A percentile compares a stretch with the other conserved stretches of the same genome.
Evolutionary conservation across 495 filamentous ascomycete genomes (phyloP).

Genomic region (Talaromyces stipitatus): DNA sequence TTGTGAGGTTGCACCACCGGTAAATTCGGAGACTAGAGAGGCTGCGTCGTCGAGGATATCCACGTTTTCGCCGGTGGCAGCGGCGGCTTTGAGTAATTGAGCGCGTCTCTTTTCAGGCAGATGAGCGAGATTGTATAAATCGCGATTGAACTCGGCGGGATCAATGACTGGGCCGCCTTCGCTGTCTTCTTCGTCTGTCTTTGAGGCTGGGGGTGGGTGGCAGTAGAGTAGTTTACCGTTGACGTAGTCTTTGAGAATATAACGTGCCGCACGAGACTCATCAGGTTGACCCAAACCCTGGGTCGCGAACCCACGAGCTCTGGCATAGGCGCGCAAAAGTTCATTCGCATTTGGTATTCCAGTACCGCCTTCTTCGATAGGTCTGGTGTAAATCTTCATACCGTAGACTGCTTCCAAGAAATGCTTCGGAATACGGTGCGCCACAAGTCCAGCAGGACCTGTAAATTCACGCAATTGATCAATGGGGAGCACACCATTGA

Average conservation of each 20-base stretch:
- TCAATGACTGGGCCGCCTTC: conserved; percentile 55
- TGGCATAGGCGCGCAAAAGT: conserved; percentile 77
- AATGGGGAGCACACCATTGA: conserved; percentile 91
- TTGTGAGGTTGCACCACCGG: background rate
- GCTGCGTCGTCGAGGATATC: conserved; percentile 29
- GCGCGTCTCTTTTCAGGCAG: conserved; percentile 63
- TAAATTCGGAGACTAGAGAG: conserved; percentile 5
- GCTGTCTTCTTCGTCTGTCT: background rate
- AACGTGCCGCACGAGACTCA: conserved; percentile 83
- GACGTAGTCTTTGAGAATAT: conserved; percentile 94
- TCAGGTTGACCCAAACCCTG: conserved; percentile 85
- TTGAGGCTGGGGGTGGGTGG: conserved; percentile 62
- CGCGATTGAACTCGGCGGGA: conserved; percentile 70
- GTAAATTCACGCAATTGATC: conserved; percentile 95
- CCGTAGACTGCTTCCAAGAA: conserved; percentile 93
- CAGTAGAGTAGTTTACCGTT: conserved; percentile 91
- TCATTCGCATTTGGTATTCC: conserved; percentile 85
- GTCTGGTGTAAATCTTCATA: conserved; percentile 74
- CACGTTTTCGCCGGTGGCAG: conserved; percentile 28
- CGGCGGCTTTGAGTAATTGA: conserved; percentile 35
- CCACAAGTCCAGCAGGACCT: conserved; percentile 79
- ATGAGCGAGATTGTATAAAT: conserved; percentile 74
- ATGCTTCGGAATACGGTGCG: conserved; percentile 78
- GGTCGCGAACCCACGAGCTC: conserved; percentile 81
- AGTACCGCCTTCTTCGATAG: conserved; percentile 87